Conservation (phyloP, 2,329 filamentous ascomycete species). For the Esteya vermicola region DNA sequence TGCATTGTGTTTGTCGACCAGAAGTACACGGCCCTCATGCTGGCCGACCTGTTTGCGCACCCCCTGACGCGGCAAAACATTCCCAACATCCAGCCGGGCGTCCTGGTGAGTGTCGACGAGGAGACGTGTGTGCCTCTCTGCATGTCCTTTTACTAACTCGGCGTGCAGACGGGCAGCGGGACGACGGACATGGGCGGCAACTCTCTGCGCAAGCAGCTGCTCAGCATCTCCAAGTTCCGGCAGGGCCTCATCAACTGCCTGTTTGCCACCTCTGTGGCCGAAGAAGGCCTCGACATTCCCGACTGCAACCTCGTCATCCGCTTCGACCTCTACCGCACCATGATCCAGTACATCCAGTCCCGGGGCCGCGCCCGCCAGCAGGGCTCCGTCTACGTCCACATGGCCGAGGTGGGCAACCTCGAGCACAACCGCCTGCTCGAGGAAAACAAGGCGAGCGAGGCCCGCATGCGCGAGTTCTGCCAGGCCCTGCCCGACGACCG, state of each 20-base stretch:
- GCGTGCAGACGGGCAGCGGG: conserved; percentile 6
- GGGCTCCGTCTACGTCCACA: conserved; percentile 69
- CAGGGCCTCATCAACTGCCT: conserved; percentile 46
- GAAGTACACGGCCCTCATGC: conserved; percentile 60
- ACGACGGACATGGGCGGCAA: conserved; percentile 7
- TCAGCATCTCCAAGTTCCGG: conserved; percentile 53
- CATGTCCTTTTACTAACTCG: not conserved
- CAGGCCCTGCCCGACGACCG: conserved; percentile 59
- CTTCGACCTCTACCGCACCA: conserved; percentile 77
- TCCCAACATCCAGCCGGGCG: conserved; percentile 41
- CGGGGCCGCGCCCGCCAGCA: conserved; percentile 69
- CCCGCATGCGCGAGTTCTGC: conserved; percentile 62
- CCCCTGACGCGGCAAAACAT: conserved; percentile 39
- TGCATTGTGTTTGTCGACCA: conserved; percentile 84
- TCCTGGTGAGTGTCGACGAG: conserved; percentile 51
- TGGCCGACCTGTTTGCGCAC: conserved; percentile 53
- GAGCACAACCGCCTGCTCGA: conserved; percentile 41
- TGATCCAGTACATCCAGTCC: conserved; percentile 93
- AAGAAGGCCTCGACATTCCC: conserved; percentile 54
- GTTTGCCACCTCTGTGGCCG: conserved; percentile 52
- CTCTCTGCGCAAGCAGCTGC: conserved; percentile 47
- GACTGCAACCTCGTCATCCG: conserved; percentile 54
- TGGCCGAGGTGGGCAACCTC: conserved; percentile 60
- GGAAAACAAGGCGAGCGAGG: conserved; percentile 47
- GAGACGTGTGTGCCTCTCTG: too few relatives aligned